Base-by-base conservation (phyloP, 2,329 filamentous ascomycete species). In the Claviceps capensis region DNA sequence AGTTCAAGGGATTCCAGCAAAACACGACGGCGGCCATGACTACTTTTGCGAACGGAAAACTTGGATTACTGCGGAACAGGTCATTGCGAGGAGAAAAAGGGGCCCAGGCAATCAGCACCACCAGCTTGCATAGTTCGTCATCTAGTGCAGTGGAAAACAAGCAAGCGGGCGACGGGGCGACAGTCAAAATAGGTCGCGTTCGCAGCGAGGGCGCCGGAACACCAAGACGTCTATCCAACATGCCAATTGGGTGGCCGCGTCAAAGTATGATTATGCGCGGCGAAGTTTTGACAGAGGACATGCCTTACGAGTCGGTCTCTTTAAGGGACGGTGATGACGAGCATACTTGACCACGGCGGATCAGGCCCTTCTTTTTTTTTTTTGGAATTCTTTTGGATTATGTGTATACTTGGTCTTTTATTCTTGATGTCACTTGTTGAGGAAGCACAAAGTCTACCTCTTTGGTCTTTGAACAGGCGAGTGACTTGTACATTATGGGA, bases 211-310 rank as follows among this genome's bases (percentile, higher is more conserved):
- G 51, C n/a, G 46, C 43, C 6, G 54, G 47, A 13, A 41, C 38
- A 2, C 58, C 60, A 14, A 61, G 60, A 43, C 62, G 64, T 42
- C 40, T 58, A 13, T 68, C 66, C 8, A 68, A 59, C 36, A 69
- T 69, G 67, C 66, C 67, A 1, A 56, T 63, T 7, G 67, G 67
- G 17, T 69, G 67, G 67, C 65, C 66, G n/a, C 53, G 42, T 8
- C 42, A 48, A 8, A 54, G 34, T 26, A 45, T 11, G 16, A 43
- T 48, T 11, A n/a, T 26, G 34, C 14, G 30, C 13, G 38, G 43
- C 34, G 38, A 26, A n/a, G 9, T 30, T 30, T 30, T 37, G 14
- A n/a, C n/a, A n/a, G 50, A 48, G 13, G 50, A 52, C 16, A 41
- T 53, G 42, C 30, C 37, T 43, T 22, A 22, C 13, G 37, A 47